Conservation (phyloP, 768 basidiomycete species). For the Hypholoma fasciculare region DNA sequence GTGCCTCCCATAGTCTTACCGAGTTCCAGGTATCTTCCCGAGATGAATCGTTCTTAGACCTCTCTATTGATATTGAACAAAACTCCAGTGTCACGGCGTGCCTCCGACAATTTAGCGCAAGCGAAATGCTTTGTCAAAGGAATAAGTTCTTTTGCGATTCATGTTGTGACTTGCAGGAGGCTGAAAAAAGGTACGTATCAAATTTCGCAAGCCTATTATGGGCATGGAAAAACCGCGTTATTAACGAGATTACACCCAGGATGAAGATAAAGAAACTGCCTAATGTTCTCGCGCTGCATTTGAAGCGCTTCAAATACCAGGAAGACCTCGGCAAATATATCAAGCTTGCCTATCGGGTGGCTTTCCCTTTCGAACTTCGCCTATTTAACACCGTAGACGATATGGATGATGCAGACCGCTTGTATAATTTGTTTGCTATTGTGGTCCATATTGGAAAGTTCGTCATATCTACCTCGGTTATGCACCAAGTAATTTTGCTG, state of each 20-base stretch:
- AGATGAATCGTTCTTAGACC: constrained; percentile 94
- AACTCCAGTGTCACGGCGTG: constrained; percentile 97
- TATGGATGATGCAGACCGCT: constrained; percentile 83
- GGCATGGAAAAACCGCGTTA: background rate
- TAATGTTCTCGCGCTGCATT: constrained; percentile 91
- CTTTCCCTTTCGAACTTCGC: constrained; percentile 92
- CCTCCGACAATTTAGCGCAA: constrained; percentile 93
- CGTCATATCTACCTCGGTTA: constrained; percentile 34
- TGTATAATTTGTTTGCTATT: constrained; percentile 94
- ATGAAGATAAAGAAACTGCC: constrained; percentile 99
- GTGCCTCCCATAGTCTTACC: constrained; percentile 11
- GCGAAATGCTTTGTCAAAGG: constrained; percentile 96
- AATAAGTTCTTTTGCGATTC: constrained; percentile 99
- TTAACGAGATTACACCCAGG: constrained; percentile 38
- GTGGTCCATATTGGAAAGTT: constrained; percentile 99
- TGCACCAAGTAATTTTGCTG: constrained; percentile 9
- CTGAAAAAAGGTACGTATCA: constrained; percentile 83
- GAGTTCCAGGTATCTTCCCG: constrained; percentile 77
- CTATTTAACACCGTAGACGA: constrained; percentile 98
- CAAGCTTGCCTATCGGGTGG: constrained; percentile 95
- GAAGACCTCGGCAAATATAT: constrained; percentile 88
- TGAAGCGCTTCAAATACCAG: constrained; percentile 99
- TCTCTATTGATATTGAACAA: constrained; percentile 99
- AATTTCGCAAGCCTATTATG: constrained; percentile 2
- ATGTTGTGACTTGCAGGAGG: constrained; percentile 96